These are phyloP conservation scores for Dothistroma pini DNA, from an alignment of 2,329 filamentous ascomycete species.

Conservation along the genomic window DNA sequence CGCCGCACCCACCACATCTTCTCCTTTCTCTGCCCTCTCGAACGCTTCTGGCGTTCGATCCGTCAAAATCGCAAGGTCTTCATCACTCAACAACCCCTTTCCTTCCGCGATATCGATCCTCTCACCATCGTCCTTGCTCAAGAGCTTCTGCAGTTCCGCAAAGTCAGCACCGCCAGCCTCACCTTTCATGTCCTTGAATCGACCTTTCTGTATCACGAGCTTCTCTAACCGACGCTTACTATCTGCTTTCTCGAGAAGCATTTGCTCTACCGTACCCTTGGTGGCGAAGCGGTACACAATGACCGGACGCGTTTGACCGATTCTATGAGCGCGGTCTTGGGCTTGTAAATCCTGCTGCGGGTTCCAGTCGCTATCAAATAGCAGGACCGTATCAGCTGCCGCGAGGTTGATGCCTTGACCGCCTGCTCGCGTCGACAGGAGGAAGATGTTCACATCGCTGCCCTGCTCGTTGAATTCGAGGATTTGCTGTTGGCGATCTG, in stretches of 20 bases:
- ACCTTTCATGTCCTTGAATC: slow-evolving; percentile 57
- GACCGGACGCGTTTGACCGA: slow-evolving; percentile 88
- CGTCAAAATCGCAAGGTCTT: slow-evolving; percentile 72
- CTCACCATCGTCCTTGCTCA: slow-evolving; percentile 63
- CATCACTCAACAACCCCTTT: slow-evolving; percentile 66
- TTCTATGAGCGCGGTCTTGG: slow-evolving; percentile 90
- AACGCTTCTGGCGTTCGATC: slow-evolving; percentile 69
- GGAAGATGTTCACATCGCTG: slow-evolving; percentile 62
- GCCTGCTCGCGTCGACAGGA: slow-evolving; percentile 85
- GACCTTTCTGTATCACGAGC: slow-evolving; percentile 90
- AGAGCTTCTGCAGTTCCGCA: slow-evolving; percentile 45
- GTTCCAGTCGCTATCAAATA: slow-evolving; percentile 92
- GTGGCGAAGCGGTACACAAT: slow-evolving; percentile 93
- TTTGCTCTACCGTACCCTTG: slow-evolving; percentile 87
- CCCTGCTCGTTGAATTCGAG: slow-evolving; percentile 46
- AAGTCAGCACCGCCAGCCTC: slow-evolving; percentile 47
- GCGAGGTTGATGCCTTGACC: slow-evolving; percentile 95
- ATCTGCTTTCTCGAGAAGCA: slow-evolving; percentile 79
- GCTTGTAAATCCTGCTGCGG: slow-evolving; percentile 96
- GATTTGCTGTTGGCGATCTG: slow-evolving; percentile 48
- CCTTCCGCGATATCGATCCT: slow-evolving; percentile 56
- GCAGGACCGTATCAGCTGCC: slow-evolving; percentile 83
- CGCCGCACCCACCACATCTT: slow-evolving; percentile 62
- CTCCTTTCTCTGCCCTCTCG: slow-evolving; percentile 70
- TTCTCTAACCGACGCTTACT: slow-evolving; percentile 91